Base-by-base conservation (phyloP, 2,329 filamentous ascomycete species). In the Claviceps cyperi region DNA sequence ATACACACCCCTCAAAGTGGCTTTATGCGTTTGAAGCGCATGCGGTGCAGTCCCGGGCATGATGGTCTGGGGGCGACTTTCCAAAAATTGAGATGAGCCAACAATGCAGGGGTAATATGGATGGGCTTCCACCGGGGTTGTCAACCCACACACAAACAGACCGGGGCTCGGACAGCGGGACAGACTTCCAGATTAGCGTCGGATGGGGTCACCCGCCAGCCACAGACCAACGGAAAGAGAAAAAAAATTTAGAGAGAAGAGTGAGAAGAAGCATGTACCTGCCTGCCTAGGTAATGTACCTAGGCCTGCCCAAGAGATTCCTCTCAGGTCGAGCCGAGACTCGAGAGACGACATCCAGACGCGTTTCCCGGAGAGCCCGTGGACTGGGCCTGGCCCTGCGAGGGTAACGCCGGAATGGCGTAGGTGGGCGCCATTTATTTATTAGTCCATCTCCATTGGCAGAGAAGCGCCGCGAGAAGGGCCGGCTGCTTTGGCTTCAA, bases 391-490 rank as follows among this genome's bases (percentile, higher is more conserved):
- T 49, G 48, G 62, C 61, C 28, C 28, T 61, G 59, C 62, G 60
- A 63, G 54, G 54, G 61, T 62, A 64, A 61, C 54, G 62, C 62
- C 61, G 60, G 46, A 48, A 48, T 50, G 50, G 51, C 46, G 47
- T 35, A 49, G 51, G 50, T 43, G 35, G 44, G 43, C 43, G 49
- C 46, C 22, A 5, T 32, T 32, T 32, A 5, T 28, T 9, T 9
- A 21, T 21, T 39, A 49, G 51, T 46, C 52, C 46, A 53, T 49
- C 49, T 46, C 41, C 49, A 41, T 19, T 50, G 46, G 48, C 48
- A 56, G 55, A 65, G 61, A 64, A 65, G 63, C 63, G 63, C 63
- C 63, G 28, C 28, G 62, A 65, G 63, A 61, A 65, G 57, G 54
- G 63, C 61, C 63, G 62, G 56, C 41, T 32, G 52, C 35, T 40